Percentiles rank a stretch among this genome's conserved stretches.
phyloP scores from a whole-genome alignment of 208 protist genomes.

The Herpetomonas tarakana region DNA sequence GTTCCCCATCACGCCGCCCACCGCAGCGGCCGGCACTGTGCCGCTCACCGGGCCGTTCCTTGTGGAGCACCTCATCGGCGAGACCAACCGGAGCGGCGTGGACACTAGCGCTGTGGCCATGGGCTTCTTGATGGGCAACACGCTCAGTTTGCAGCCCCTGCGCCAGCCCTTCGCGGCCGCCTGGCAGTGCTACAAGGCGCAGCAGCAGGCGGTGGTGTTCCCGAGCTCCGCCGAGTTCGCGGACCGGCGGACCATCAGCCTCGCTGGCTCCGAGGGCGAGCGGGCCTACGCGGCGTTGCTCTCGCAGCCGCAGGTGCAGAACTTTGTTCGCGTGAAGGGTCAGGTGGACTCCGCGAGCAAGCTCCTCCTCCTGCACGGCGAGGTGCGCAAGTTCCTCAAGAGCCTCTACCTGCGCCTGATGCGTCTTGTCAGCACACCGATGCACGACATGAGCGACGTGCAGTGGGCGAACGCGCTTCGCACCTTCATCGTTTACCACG shows the following conservation, averaged over 20 bases:
- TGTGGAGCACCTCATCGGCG: background rate
- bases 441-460: background rate
- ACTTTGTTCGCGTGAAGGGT: background rate
- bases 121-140: background rate
- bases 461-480: slow-evolving; percentile 30
- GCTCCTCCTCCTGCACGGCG: background rate
- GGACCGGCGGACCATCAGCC: background rate
- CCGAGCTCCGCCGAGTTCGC: background rate
- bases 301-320: background rate
- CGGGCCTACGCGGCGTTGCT: background rate
- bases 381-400: slow-evolving; percentile 16
- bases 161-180: background rate
- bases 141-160: background rate
- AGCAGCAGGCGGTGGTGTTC: background rate
- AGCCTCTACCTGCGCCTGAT: slow-evolving; percentile 14
- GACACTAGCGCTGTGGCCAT: background rate
- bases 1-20: background rate
- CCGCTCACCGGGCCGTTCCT: background rate
- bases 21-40: background rate
- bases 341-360: background rate
- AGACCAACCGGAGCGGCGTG: background rate
- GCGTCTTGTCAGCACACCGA: slow-evolving; percentile 6
- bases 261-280: background rate
- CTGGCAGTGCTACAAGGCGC: background rate
- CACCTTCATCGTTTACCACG: slow-evolving; percentile 17